phyloP scores from a whole-genome alignment of 2,329 filamentous ascomycete genomes.

The Ciborinia camelliae region DNA sequence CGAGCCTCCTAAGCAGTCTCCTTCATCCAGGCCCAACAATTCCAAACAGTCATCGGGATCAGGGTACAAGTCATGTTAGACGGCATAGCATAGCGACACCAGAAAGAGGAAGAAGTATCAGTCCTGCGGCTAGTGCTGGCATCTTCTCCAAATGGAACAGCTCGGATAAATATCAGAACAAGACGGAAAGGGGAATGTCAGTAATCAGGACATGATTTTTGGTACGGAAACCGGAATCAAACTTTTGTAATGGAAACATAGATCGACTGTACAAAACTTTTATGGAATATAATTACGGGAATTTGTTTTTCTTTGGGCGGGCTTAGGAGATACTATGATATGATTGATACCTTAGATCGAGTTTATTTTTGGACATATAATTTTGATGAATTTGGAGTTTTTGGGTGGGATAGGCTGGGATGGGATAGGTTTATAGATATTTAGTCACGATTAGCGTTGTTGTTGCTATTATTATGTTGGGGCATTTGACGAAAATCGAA shows the following conservation, averaged over 20 bases:
- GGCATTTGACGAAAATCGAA: background rate
- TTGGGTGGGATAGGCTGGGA: background rate
- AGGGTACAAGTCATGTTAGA: slow-evolving; percentile 3
- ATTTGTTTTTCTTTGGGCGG: background rate
- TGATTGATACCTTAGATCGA: slow-evolving; percentile 9
- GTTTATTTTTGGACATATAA: background rate
- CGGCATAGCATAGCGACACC: slow-evolving; percentile 15
- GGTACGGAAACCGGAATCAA: background rate
- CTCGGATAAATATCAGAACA: slow-evolving; percentile 5
- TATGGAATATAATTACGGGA: background rate
- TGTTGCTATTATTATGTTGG: background rate
- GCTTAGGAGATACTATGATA: background rate
- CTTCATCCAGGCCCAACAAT: slow-evolving; percentile 37
- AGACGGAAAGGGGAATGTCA: background rate
- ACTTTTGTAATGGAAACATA: background rate
- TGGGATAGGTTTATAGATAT: background rate
- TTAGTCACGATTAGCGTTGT: background rate
- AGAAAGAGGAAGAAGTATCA: slow-evolving; percentile 7
- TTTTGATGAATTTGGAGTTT: background rate
- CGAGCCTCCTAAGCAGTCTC: slow-evolving; percentile 33
- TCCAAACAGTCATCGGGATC: slow-evolving; percentile 30
- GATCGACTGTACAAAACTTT: slow-evolving; percentile 4
- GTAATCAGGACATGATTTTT: background rate
- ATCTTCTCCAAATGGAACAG: slow-evolving; percentile 15
- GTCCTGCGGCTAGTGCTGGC: slow-evolving; percentile 12